phyloP scores from a whole-genome alignment of 2,329 filamentous ascomycete genomes.

The Sporothrix brunneoviolacea region DNA sequence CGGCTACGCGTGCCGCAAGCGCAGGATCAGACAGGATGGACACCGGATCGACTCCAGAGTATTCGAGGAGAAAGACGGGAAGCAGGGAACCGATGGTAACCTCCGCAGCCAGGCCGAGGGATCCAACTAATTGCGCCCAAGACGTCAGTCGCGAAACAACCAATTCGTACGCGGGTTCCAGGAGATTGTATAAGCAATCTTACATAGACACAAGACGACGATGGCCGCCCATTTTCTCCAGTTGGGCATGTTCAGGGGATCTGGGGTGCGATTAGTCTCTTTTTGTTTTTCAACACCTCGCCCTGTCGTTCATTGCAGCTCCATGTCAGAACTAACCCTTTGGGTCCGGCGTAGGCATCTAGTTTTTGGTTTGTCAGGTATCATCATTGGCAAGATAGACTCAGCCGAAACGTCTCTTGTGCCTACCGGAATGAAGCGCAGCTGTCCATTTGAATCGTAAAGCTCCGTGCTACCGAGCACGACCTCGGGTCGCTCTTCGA shows the following conservation, averaged over 20 bases:
- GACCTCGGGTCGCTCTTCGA: background rate
- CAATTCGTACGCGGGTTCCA: too few relatives aligned
- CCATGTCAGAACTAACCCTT: too few relatives aligned
- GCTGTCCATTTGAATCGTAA: conserved; percentile 18
- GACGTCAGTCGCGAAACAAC: too few relatives aligned
- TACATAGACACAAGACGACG: conserved; percentile 21
- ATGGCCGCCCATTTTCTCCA: conserved; percentile 29
- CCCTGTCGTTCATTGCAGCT: too few relatives aligned
- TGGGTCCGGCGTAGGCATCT: conserved; percentile 17
- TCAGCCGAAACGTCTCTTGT: too few relatives aligned
- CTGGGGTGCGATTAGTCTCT: too few relatives aligned
- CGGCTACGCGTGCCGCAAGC: conserved; percentile 5
- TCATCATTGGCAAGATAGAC: too few relatives aligned
- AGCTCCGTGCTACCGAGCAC: conserved; percentile 17
- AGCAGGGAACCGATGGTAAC: conserved; percentile 27
- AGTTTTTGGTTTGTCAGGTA: too few relatives aligned
- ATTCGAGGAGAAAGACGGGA: conserved; percentile 32
- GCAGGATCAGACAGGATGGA: conserved; percentile 19
- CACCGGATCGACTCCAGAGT: conserved; percentile 28
- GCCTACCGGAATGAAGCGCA: conserved; percentile 17
- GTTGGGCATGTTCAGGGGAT: conserved; percentile 27
- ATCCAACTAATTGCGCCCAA: too few relatives aligned
- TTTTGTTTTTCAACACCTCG: too few relatives aligned
- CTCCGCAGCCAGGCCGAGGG: conserved; percentile 25
- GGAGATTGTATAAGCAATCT: too few relatives aligned